These are phyloP conservation scores for Fusarium sp. DNA, from an alignment of 2,329 filamentous ascomycete species.

Conservation along the genomic window DNA sequence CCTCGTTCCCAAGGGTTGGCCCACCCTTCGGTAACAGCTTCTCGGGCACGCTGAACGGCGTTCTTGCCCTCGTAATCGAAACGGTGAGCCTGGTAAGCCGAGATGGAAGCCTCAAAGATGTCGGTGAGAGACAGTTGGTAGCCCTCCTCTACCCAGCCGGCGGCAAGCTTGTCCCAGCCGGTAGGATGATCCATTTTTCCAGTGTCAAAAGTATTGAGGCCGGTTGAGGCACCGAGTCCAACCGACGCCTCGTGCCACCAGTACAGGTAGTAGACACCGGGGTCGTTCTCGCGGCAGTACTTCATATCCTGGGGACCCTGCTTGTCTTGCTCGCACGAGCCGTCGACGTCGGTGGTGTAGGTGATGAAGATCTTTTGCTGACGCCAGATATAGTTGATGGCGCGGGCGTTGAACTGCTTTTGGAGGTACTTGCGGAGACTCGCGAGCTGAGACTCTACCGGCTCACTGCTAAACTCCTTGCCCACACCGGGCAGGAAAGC, in stretches of 20 bases:
- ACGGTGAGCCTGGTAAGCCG: conserved; percentile 2
- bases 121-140: conserved; percentile 5
- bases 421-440: conserved; percentile 11
- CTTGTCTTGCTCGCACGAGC: conserved; percentile 3
- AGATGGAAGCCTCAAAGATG: conserved; percentile 4
- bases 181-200: conserved; percentile 7
- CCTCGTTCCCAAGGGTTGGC: conserved; percentile 11
- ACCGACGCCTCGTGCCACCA: conserved; percentile 14
- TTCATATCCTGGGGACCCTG: conserved; percentile 17
- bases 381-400: conserved; percentile 13
- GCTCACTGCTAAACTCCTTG: conserved; percentile 1
- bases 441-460: background rate
- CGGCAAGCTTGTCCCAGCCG: conserved; percentile 10
- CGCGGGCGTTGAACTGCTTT: conserved; percentile 14
- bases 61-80: conserved; percentile 7
- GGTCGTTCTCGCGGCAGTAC: conserved; percentile 5
- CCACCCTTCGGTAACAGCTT: conserved; percentile 3
- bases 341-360: conserved; percentile 13
- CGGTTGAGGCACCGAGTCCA: background rate
- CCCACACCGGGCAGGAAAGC: conserved; percentile 2
- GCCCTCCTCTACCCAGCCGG: conserved; percentile 4
- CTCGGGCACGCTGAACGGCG: background rate
- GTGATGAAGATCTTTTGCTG: conserved; percentile 17
- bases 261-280: conserved; percentile 15
- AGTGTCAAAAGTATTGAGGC: conserved; percentile 7